These are phyloP conservation scores for Schizosaccharomyces cryophilus DNA, from an alignment of 805 yeast genomes.

Conservation along the genomic window DNA sequence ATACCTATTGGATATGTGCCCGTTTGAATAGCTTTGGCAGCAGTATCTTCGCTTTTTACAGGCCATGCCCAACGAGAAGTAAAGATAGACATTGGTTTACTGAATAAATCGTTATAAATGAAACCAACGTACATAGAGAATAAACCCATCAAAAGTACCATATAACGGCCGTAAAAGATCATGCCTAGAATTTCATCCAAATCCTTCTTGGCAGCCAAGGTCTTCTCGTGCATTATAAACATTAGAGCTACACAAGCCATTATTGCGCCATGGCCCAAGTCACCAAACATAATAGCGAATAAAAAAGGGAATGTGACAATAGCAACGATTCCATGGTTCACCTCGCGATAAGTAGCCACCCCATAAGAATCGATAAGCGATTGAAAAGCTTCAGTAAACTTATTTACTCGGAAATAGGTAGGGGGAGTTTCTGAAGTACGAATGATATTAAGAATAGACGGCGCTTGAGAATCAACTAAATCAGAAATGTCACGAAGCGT, in stretches of 20 bases:
- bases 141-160: slow-evolving; percentile 70
- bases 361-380: slow-evolving; percentile 89
- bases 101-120: slow-evolving; percentile 79
- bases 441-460: slow-evolving; percentile 29
- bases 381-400: slow-evolving; percentile 83
- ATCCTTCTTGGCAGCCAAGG: slow-evolving; percentile 19
- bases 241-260: slow-evolving; percentile 46
- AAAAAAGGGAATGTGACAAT: slow-evolving; percentile 89
- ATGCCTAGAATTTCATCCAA: slow-evolving; percentile 48
- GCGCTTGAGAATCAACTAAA: slow-evolving; percentile 19
- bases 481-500: slow-evolving; percentile 43
- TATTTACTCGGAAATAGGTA: slow-evolving; percentile 81
- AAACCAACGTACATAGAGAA: slow-evolving; percentile 92
- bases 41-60: slow-evolving; percentile 35
- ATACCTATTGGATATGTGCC: slow-evolving; percentile 67
- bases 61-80: slow-evolving; percentile 92
- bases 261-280: slow-evolving; percentile 82
- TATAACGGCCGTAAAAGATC: slow-evolving; percentile 87
- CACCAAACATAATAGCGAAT: slow-evolving; percentile 99
- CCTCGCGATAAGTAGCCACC: slow-evolving; percentile 74
- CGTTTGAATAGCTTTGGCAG: slow-evolving; percentile 36
- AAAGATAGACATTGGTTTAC: slow-evolving; percentile 72
- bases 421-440: slow-evolving; percentile 77
- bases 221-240: slow-evolving; percentile 50
- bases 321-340: slow-evolving; percentile 88